Conservation (phyloP, 169 alveolate species). For the Eimeria maxima region DNA sequence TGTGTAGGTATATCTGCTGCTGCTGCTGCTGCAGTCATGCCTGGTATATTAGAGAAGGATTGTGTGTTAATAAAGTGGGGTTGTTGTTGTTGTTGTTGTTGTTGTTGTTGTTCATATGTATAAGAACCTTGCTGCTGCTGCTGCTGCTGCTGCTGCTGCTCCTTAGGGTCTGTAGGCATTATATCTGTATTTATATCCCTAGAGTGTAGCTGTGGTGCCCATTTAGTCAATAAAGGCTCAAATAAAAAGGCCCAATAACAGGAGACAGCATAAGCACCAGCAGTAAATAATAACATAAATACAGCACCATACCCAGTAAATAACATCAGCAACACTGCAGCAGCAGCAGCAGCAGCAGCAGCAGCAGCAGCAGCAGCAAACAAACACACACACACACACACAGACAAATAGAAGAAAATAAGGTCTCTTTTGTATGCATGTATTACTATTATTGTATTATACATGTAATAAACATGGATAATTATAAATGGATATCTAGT, state of each 20-base stretch:
- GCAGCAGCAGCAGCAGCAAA: no score
- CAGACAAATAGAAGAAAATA: no score
- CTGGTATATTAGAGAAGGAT: conserved; percentile 15
- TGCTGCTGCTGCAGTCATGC: background rate
- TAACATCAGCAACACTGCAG: conserved; percentile 91
- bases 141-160: conserved; percentile 2
- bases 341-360: no score
- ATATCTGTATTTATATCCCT: conserved; percentile 89
- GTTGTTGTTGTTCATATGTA: no score
- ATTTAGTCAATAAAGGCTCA: conserved; percentile 92
- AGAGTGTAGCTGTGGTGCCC: conserved; percentile 93
- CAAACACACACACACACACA: background rate
- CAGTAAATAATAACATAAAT: conserved; percentile 89
- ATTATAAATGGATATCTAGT: no score
- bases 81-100: conserved; percentile 2
- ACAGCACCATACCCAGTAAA: conserved; percentile 94
- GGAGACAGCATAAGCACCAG: conserved; percentile 87
- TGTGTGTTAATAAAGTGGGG: conserved; percentile 56
- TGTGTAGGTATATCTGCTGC: conserved; percentile 86
- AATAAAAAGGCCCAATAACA: conserved; percentile 91
- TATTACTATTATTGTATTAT: no score
- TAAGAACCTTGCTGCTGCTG: background rate
- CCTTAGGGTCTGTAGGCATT: conserved; percentile 69
- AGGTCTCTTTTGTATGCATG: no score
- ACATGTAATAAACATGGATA: no score